Evolutionary conservation across 2,329 filamentous ascomycete species (phyloP), one percentile per base, ranked within the genome.

Genomic region (Allantophomopsis cytisporea): DNA sequence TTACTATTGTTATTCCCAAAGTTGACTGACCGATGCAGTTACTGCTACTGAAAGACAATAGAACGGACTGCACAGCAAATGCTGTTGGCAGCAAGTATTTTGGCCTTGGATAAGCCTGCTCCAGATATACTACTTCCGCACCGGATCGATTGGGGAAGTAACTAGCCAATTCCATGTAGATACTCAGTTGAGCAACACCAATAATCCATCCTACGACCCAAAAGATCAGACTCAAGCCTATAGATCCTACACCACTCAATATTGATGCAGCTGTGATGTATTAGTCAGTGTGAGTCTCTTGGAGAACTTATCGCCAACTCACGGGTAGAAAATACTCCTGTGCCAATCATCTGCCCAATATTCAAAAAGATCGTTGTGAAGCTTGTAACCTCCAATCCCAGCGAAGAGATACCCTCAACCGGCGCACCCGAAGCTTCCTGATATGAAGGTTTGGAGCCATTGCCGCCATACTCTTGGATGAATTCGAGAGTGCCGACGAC

Each of bases 71-170:
- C 2, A 80, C 68, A 0, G 78, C 78, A 50, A 78, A 83, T 0
- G 73, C 63, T 0, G 73, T 72, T 0, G 77, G 75, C 37, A 83
- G 73, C 43, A 83, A 66, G 50, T 74, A 78, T 40, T 64, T 69
- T 0, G 78, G 79, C 1, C 73, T 64, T 1, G 76, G 76, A 45
- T 70, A 83, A 0, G 75, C 72, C 49, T 83, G 78, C 47, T 83
- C 78, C 0, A 83, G 64, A 46, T 80, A 83, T 0, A 79, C 77
- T 0, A 79, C 76, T 48, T 83, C 75, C 0, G 69, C 68, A 0
- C 77, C 78, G 2, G 72, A 79, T 7, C 78, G 69, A 49, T 71
- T 80, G 1, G 77, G 76, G 42, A 82, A 83, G 44, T 76, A 81
- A 1, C 72, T 65, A 0, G 75, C 68, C 12, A 72, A 69, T 49